Percentiles rank a stretch among this genome's conserved stretches.
Conservation (phyloP, 768 basidiomycete species). For the Lentinus brumalis region DNA sequence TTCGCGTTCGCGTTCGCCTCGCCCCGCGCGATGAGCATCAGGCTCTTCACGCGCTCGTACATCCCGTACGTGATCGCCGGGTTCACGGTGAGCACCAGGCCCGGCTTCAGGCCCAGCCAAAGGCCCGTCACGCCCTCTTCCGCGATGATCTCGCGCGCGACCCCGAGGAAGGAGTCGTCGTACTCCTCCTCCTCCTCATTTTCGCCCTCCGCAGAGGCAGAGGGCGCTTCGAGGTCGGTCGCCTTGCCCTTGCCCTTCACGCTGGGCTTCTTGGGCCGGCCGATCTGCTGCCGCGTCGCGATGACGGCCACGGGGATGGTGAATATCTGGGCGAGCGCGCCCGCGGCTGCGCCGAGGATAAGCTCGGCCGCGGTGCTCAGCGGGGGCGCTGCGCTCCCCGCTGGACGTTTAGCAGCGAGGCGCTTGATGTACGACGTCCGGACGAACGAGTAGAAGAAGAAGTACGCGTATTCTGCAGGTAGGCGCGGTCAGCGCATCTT, state of each 20-base stretch:
- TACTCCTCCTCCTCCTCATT: slow-evolving; percentile 28
- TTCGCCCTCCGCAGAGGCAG: too few relatives aligned
- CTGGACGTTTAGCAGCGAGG: slow-evolving; percentile 55
- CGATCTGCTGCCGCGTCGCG: slow-evolving; percentile 95
- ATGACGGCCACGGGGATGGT: slow-evolving; percentile 98
- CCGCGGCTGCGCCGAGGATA: slow-evolving; percentile 86
- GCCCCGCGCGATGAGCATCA: slow-evolving; percentile 58
- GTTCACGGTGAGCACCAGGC: slow-evolving; percentile 94
- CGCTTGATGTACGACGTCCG: slow-evolving; percentile 81
- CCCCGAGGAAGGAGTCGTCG: slow-evolving; percentile 76
- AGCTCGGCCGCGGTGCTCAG: slow-evolving; percentile 82
- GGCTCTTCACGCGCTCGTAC: slow-evolving; percentile 86
- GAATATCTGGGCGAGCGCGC: slow-evolving; percentile 94
- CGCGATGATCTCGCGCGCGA: slow-evolving; percentile 83
- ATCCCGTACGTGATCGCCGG: slow-evolving; percentile 97
- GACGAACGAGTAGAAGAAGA: slow-evolving; percentile 97
- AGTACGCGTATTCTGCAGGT: slow-evolving; percentile 91
- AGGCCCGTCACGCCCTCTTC: slow-evolving; percentile 87
- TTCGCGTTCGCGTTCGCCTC: slow-evolving; percentile 44
- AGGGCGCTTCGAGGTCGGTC: slow-evolving; percentile 6
- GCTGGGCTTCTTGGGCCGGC: slow-evolving; percentile 36
- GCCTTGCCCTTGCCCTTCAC: slow-evolving; percentile 3
- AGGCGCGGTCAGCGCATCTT: not conserved
- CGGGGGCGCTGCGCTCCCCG: slow-evolving; percentile 60
- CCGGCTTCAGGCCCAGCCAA: slow-evolving; percentile 92